phyloP scores from a whole-genome alignment of 306 rosid species.

The Castanea crenata region DNA sequence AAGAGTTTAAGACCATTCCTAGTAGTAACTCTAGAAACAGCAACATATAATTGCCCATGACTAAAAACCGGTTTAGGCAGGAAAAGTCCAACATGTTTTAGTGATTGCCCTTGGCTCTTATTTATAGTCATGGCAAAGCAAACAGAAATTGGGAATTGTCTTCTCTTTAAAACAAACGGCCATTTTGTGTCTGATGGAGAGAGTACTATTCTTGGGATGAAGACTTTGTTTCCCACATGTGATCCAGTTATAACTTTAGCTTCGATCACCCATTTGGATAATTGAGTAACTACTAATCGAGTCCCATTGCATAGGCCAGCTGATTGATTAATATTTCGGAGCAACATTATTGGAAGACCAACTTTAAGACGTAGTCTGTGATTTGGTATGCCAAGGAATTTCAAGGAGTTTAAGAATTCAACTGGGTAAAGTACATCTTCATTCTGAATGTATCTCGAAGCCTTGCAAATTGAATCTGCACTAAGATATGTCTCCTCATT shows the following conservation, averaged over 20 bases:
- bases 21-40: neutral
- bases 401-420: neutral
- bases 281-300: neutral
- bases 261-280: no score
- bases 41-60: no score
- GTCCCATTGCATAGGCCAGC: neutral
- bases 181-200: neutral
- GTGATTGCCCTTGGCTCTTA: neutral
- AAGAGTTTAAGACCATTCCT: neutral
- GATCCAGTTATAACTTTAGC: no score
- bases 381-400: no score
- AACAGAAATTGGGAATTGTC: neutral
- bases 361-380: no score
- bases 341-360: no score
- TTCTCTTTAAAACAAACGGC: neutral
- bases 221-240: no score
- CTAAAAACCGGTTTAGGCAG: no score
- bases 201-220: no score
- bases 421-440: neutral
- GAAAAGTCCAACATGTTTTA: no score
- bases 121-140: conserved; percentile 2
- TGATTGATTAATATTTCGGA: no score
- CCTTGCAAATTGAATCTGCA: neutral
- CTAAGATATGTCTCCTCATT: neutral
- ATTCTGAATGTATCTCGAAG: neutral